phyloP scores from a whole-genome alignment of 169 alveolate species.

The Plasmodium inui region DNA sequence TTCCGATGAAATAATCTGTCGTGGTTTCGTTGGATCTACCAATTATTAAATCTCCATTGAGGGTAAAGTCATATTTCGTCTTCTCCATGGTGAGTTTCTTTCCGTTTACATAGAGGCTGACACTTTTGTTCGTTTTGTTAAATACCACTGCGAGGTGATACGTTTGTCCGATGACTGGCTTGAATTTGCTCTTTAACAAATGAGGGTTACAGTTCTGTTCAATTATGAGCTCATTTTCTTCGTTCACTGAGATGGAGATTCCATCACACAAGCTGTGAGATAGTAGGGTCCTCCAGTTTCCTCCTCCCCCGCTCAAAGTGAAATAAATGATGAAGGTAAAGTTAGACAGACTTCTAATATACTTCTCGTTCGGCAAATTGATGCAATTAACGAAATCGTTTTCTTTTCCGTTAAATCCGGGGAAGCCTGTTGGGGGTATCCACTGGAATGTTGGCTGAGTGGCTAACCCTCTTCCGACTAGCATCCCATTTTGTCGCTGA shows the following conservation, averaged over 20 bases:
- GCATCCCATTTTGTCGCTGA: background rate
- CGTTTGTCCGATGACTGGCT: conserved; percentile 81
- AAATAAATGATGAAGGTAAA: conserved; percentile 80
- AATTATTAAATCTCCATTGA: conserved; percentile 74
- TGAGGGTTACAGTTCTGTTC: conserved; percentile 88
- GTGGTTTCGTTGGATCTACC: conserved; percentile 79
- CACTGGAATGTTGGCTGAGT: conserved; percentile 71
- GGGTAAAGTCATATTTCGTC: conserved; percentile 30
- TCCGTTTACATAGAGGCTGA: conserved; percentile 66
- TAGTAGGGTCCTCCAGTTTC: conserved; percentile 76
- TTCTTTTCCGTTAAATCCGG: conserved; percentile 83
- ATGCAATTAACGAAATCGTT: conserved; percentile 77
- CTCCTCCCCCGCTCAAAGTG: conserved; percentile 77
- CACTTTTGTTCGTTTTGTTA: conserved; percentile 66
- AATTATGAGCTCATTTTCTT: conserved; percentile 84
- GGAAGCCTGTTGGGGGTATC: conserved; percentile 44
- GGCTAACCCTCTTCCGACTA: background rate
- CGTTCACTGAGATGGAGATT: conserved; percentile 81
- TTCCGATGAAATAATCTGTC: conserved; percentile 81
- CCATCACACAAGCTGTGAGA: conserved; percentile 88
- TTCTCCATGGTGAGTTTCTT: conserved; percentile 19
- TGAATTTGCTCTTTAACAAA: conserved; percentile 80
- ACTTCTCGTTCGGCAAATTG: conserved; percentile 82
- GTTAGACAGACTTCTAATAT: conserved; percentile 78
- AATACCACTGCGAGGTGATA: conserved; percentile 54